Conservation (phyloP, 768 basidiomycete genomes). For the Jaapia argillacea region DNA sequence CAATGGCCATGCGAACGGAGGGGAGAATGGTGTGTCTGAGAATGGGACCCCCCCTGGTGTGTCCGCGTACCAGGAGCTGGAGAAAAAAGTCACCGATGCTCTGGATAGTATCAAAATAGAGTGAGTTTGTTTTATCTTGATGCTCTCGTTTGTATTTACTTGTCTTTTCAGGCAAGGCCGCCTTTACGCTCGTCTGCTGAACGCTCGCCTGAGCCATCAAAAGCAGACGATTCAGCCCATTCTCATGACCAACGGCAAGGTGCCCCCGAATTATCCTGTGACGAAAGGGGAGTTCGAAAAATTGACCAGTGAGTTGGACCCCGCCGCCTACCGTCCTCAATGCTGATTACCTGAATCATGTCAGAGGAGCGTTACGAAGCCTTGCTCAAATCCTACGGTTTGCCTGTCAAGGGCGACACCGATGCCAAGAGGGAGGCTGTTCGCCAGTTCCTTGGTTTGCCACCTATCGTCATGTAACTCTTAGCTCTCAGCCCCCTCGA, state of each 20-base stretch:
- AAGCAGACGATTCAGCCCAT: constrained; percentile 22
- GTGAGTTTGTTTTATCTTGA: constrained; percentile 13
- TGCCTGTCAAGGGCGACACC: constrained; percentile 28
- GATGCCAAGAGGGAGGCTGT: constrained; percentile 26
- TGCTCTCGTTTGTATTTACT: not conserved
- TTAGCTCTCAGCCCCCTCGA: too few relatives aligned
- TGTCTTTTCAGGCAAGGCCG: constrained; percentile 23
- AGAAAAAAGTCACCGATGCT: constrained; percentile 23
- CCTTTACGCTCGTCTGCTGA: constrained; percentile 25
- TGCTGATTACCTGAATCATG: not conserved
- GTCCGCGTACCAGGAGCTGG: constrained; percentile 17
- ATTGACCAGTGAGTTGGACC: constrained; percentile 24
- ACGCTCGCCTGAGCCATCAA: constrained; percentile 22
- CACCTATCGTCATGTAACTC: too few relatives aligned
- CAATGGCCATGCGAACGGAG: too few relatives aligned
- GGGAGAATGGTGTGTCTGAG: not conserved
- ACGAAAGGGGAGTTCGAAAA: constrained; percentile 35
- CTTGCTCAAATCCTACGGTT: constrained; percentile 24
- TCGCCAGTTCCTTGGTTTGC: constrained; percentile 27
- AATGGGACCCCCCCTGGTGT: constrained; percentile 2
- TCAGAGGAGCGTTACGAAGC: constrained; percentile 27
- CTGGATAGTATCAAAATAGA: constrained; percentile 23
- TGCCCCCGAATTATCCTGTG: constrained; percentile 23
- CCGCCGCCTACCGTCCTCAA: not conserved
- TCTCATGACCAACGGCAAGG: constrained; percentile 22